A percentile compares a stretch with the other conserved stretches of the same genome.
Conservation (phyloP, 2,329 filamentous ascomycete genomes). For the Diaporthe destruens region DNA sequence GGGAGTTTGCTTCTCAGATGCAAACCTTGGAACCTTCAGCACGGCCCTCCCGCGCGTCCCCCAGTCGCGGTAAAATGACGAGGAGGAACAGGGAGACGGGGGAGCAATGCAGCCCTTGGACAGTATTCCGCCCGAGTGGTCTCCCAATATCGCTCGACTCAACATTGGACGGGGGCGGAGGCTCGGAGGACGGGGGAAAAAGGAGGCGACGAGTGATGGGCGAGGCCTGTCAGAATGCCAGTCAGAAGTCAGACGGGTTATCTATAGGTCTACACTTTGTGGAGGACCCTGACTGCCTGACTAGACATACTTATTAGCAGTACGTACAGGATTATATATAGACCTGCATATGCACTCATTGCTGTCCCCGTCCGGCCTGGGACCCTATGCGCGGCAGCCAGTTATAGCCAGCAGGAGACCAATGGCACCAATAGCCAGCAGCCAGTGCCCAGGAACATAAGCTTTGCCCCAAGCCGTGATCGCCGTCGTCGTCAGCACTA, state of each 20-base stretch:
- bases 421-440: neutral
- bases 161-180: neutral
- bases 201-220: conserved; percentile 1
- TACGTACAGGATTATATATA: neutral
- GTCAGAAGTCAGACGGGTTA: neutral
- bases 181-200: conserved; percentile 4
- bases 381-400: neutral
- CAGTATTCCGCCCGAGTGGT: neutral
- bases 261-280: too few species aligned
- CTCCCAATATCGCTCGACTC: conserved; percentile 20
- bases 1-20: too few species aligned
- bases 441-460: conserved; percentile 13
- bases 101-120: neutral
- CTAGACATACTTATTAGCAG: too few species aligned
- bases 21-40: neutral
- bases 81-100: neutral
- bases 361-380: neutral
- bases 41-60: conserved; percentile 14
- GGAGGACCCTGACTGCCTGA: neutral
- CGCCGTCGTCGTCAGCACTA: conserved; percentile 27
- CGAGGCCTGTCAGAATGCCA: neutral
- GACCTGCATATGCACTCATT: conserved; percentile 3
- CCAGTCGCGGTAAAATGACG: conserved; percentile 21
- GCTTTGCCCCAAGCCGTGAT: conserved; percentile 30
- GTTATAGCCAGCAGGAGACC: neutral